Conservation (phyloP, 1,284 basidiomycete genomes). For the Rhodotorula sp. region DNA sequence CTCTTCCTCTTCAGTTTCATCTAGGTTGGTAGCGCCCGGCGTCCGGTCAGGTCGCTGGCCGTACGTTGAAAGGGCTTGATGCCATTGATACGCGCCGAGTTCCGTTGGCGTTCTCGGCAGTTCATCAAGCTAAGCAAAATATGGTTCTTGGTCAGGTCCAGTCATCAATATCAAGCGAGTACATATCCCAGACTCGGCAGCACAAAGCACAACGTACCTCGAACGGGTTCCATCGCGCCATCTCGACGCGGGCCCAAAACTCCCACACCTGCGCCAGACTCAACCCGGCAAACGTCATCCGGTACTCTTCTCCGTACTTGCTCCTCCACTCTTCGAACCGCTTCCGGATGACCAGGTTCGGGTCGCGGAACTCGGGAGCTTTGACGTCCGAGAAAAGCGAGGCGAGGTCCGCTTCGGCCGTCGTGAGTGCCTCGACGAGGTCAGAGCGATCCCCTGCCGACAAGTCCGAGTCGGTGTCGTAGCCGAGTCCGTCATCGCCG, state of each 20-base stretch:
- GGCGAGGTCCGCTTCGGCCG: conserved; percentile 58
- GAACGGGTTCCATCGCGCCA: conserved; percentile 81
- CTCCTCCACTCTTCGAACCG: conserved; percentile 79
- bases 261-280: conserved; percentile 91
- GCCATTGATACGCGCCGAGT: conserved; percentile 81
- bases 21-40: background rate
- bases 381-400: conserved; percentile 73
- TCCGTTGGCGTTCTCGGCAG: conserved; percentile 57
- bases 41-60: conserved; percentile 11
- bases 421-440: conserved; percentile 63
- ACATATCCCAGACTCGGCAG: conserved; percentile 11
- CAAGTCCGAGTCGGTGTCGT: conserved; percentile 72
- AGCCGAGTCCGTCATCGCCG: conserved; percentile 67
- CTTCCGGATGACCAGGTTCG: conserved; percentile 64
- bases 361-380: conserved; percentile 79
- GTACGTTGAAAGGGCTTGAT: conserved; percentile 67
- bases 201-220: conserved; percentile 61
- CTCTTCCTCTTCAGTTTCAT: conserved; percentile 44
- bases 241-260: conserved; percentile 86
- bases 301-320: conserved; percentile 74
- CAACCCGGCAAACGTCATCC: conserved; percentile 82
- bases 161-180: too few relatives aligned
- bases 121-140: conserved; percentile 26
- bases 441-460: conserved; percentile 65
- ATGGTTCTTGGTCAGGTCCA: background rate